Conservation (phyloP, 2,329 filamentous ascomycete species). For the Cercospora citrullina region DNA sequence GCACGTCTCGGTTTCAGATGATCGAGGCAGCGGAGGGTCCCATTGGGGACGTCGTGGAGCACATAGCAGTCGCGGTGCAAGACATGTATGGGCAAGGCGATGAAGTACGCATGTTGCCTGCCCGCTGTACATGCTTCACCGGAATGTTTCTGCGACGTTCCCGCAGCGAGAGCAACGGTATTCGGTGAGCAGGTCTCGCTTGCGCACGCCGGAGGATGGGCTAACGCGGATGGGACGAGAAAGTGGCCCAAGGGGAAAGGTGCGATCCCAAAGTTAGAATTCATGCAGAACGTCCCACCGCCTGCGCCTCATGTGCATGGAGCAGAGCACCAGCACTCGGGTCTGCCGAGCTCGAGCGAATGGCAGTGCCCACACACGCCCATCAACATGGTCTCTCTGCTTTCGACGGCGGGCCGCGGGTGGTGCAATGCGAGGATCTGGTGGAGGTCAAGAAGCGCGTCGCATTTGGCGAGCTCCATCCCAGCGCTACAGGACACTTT, state of each 20-base stretch:
- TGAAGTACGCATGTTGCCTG: background rate
- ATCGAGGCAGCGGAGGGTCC: background rate
- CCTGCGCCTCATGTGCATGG: conserved; percentile 23
- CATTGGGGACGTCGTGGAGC: background rate
- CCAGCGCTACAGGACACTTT: conserved; percentile 15
- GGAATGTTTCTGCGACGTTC: background rate
- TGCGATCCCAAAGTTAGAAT: conserved; percentile 17
- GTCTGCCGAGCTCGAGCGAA: conserved; percentile 22
- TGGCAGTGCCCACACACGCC: conserved; percentile 7
- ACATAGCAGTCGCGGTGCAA: background rate
- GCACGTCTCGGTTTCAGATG: conserved; percentile 9
- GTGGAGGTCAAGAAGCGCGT: background rate
- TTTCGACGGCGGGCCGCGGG: conserved; percentile 10
- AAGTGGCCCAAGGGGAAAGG: conserved; percentile 4
- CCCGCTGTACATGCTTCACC: background rate
- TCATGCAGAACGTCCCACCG: conserved; percentile 14
- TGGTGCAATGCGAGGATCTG: conserved; percentile 11
- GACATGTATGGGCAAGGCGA: background rate
- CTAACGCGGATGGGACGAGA: conserved; percentile 1
- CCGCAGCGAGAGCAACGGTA: background rate
- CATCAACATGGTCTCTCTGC: conserved; percentile 15
- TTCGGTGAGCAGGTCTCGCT: conserved; percentile 13
- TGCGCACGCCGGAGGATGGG: background rate
- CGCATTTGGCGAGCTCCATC: conserved; percentile 12
- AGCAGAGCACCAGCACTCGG: conserved; percentile 18